Percentiles rank a stretch among this genome's conserved stretches.
Conservation (phyloP, 1,284 basidiomycete genomes). For the Pseudozyma sp. region DNA sequence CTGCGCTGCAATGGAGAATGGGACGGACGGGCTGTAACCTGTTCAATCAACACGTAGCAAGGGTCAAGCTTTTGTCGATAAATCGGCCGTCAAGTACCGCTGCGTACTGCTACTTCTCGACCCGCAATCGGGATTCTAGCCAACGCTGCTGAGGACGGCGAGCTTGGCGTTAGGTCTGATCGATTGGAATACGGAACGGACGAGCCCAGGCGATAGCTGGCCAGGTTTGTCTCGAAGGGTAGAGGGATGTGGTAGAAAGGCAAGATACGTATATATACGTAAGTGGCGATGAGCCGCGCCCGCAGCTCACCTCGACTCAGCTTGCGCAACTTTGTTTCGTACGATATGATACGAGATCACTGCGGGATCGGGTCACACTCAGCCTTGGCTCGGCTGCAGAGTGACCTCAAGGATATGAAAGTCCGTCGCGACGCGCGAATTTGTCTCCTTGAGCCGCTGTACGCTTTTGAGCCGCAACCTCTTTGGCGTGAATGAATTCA, state of each 20-base stretch:
- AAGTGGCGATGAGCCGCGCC: constrained; percentile 35
- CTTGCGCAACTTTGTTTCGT: constrained; percentile 8
- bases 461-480: background rate
- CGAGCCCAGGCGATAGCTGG: constrained; percentile 18
- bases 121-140: background rate
- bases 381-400: constrained; percentile 14
- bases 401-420: constrained; percentile 12
- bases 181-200: constrained; percentile 12
- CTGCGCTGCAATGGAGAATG: no score
- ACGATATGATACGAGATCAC: constrained; percentile 5
- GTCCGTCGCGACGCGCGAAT: constrained; percentile 40
- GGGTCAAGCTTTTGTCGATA: no score
- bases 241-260: constrained; percentile 12
- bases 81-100: no score
- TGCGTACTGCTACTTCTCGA: background rate
- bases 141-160: background rate
- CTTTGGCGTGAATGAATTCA: no score
- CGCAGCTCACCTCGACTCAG: constrained; percentile 18
- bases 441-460: background rate
- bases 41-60: no score
- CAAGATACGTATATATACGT: constrained; percentile 34
- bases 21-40: no score
- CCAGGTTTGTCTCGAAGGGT: constrained; percentile 16
- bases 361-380: no score
- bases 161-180: constrained; percentile 5